Evolutionary conservation across 345 rosid species (phyloP).

Genomic region (Orychophragmus violaceus): DNA sequence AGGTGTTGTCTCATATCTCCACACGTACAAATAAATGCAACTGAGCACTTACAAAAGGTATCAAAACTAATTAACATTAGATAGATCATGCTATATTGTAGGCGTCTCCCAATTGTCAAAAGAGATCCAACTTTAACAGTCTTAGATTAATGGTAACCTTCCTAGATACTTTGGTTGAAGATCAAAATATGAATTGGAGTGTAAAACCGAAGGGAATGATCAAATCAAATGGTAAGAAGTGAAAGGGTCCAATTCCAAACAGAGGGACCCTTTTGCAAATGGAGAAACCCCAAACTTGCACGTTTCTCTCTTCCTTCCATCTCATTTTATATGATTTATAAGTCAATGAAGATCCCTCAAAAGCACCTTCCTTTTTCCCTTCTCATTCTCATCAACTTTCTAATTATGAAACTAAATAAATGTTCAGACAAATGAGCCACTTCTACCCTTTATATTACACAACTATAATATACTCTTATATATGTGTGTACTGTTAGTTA

Average conservation of each 20-base stretch:
- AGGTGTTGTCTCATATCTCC: constrained; percentile 15
- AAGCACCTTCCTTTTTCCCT: constrained; percentile 20
- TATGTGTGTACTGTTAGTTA: no score
- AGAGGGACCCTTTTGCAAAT: neutral
- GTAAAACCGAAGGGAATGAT: neutral
- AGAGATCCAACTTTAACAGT: constrained; percentile 5
- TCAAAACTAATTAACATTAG: neutral
- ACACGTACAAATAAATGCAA: constrained; percentile 16
- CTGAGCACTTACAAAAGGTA: neutral
- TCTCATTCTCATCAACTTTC: constrained; percentile 21
- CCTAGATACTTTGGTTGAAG: neutral
- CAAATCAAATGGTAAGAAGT: constrained; percentile 19
- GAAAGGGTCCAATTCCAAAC: constrained; percentile 14
- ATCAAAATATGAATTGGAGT: neutral
- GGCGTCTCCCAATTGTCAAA: constrained; percentile 18
- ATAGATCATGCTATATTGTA: neutral
- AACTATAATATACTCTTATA: neutral
- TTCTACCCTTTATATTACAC: constrained; percentile 9
- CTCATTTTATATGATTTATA: neutral
- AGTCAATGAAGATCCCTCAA: constrained; percentile 29
- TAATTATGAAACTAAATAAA: constrained; percentile 22
- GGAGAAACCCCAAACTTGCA: constrained; percentile 31
- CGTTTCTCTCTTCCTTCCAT: constrained; percentile 18
- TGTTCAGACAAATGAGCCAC: constrained; percentile 19
- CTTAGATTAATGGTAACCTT: neutral